phyloP scores from a whole-genome alignment of 2,329 filamentous ascomycete genomes.

The Neofusicoccum kwambonambiense region DNA sequence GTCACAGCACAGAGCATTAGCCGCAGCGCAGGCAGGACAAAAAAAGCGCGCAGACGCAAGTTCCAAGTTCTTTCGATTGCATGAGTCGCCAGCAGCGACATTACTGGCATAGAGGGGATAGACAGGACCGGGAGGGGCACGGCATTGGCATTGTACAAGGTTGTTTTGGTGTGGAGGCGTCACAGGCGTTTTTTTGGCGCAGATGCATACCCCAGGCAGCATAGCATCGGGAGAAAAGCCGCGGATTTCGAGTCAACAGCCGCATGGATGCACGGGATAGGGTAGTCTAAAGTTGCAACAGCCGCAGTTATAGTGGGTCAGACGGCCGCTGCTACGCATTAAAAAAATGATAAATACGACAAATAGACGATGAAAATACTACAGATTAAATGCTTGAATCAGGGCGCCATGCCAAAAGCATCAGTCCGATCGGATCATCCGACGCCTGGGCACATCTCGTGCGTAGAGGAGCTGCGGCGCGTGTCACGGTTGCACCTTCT shows the following conservation, averaged over 20 bases:
- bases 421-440: slow-evolving; percentile 5
- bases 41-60: slow-evolving; percentile 14
- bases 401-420: neutral
- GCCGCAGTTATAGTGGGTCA: slow-evolving; percentile 18
- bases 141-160: slow-evolving; percentile 18
- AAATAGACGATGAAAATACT: slow-evolving; percentile 13
- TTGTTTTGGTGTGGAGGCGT: slow-evolving; percentile 18
- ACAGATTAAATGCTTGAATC: slow-evolving; percentile 17
- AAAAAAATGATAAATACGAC: slow-evolving; percentile 16
- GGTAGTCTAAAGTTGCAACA: slow-evolving; percentile 14
- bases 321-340: slow-evolving; percentile 17
- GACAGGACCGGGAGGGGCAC: slow-evolving; percentile 9
- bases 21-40: slow-evolving; percentile 6
- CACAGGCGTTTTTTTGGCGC: slow-evolving; percentile 18
- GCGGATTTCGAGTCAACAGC: slow-evolving; percentile 15
- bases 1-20: neutral
- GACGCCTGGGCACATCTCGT: neutral
- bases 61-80: slow-evolving; percentile 10
- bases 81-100: slow-evolving; percentile 15
- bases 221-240: slow-evolving; percentile 18
- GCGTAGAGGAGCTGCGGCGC: neutral
- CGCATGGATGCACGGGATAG: slow-evolving; percentile 17
- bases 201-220: slow-evolving; percentile 16
- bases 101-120: slow-evolving; percentile 11
- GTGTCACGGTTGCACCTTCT: slow-evolving; percentile 12